Base-by-base conservation (phyloP, 2,329 filamentous ascomycete species). In the Allantophomopsis cytisporea region DNA sequence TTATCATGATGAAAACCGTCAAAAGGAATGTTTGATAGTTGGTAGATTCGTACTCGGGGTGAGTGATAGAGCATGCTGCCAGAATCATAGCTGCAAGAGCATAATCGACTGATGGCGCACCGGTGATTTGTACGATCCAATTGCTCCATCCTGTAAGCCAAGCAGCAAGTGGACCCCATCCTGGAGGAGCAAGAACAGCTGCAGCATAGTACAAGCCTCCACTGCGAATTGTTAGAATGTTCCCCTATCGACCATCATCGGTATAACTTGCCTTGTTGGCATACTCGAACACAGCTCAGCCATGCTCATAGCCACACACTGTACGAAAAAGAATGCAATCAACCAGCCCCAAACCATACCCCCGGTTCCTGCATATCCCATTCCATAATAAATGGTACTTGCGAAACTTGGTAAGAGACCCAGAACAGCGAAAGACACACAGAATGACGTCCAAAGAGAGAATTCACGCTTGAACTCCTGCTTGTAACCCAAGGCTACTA, bases 341-440 rank as follows among this genome's bases (percentile, higher is more conserved):
- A 84, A 59, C 80, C 81, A 86, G 5, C 80, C 81, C 80, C 80
- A 85, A 2, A 76, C 77, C 76, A 83, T 82, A 17, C 76, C 76
- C 42, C 64, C 69, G 0, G 68, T 72, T 4, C 71, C 66, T 16
- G 67, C 66, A 53, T 73, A 73, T 31, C 69, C 69, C 65, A 76
- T 73, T 47, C 80, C 80, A 66, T 83, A 85, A 52, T 69, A 79
- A 46, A 86, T 58, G 0, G 80, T 85, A 45, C 71, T 77, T 1
- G 80, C 80, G 50, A 85, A 83, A 44, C 74, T 81, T 0, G 80
- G 81, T 37, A 85, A 57, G 36, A 85, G 56, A 2, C 81, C 81
- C 40, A 85, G 61, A 10, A 85, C 79, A 6, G 81, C 79, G 54
- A 85, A 85, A 40, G 71, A 78, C 32, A 85, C 79, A 47, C 77